Conservation (phyloP, 2,329 filamentous ascomycete species). For the Sphaceloma murrayae region DNA sequence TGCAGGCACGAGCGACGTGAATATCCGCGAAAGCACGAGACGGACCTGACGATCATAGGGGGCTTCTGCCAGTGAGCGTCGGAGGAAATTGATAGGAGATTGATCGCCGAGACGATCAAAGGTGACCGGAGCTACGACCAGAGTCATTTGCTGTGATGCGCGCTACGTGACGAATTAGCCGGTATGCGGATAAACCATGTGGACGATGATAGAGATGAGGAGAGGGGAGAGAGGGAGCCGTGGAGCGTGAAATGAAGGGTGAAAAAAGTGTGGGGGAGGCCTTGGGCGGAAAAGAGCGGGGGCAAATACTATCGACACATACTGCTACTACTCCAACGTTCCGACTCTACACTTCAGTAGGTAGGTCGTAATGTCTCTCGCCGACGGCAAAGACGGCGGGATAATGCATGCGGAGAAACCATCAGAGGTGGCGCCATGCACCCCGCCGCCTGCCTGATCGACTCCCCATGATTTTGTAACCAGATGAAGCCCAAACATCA, state of each 20-base stretch:
- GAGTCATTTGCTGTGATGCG: background rate
- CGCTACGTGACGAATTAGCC: constrained; percentile 5
- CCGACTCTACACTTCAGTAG: no score
- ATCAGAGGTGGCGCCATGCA: no score
- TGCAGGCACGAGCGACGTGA: no score
- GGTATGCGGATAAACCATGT: constrained; percentile 14
- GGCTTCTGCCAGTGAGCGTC: background rate
- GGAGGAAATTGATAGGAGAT: background rate
- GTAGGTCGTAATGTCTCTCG: background rate
- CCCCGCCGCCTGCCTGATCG: constrained; percentile 1
- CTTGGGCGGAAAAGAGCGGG: background rate
- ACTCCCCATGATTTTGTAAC: constrained; percentile 1
- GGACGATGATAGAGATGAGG: no score
- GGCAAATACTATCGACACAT: no score
- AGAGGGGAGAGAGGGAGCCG: no score
- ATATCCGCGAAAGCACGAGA: background rate
- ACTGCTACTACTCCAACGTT: no score
- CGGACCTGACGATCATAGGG: constrained; percentile 5
- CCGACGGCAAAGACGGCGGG: background rate
- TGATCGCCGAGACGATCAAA: background rate
- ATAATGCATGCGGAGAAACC: constrained; percentile 7
- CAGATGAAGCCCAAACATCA: background rate
- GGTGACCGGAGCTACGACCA: no score
- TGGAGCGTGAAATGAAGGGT: no score
- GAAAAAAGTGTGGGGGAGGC: background rate